Evolutionary conservation across 2,329 filamentous ascomycete genomes (phyloP).

Genomic region (Shiraia bambusicola): DNA sequence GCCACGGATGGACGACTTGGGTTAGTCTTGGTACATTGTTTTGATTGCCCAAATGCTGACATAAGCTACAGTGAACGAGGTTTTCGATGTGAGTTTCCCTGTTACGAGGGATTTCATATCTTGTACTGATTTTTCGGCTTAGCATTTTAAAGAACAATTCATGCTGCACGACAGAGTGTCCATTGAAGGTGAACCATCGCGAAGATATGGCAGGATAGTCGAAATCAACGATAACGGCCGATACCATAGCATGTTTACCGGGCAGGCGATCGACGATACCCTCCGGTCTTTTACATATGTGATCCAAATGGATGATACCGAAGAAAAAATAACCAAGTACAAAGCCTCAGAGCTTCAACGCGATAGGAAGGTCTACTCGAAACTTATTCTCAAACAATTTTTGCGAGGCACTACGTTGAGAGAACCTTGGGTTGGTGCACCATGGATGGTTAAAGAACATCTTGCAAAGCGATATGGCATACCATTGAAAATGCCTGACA

Average conservation of each 20-base stretch:
- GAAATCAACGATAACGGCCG: slow-evolving; percentile 36
- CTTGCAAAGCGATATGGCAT: slow-evolving; percentile 84
- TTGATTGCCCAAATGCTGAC: slow-evolving; percentile 41
- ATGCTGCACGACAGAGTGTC: slow-evolving; percentile 36
- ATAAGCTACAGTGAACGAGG: slow-evolving; percentile 28
- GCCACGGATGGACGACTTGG: slow-evolving; percentile 78
- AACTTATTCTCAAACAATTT: slow-evolving; percentile 88
- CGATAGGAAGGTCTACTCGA: slow-evolving; percentile 90
- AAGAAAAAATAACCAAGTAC: slow-evolving; percentile 51
- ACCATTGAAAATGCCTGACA: slow-evolving; percentile 73
- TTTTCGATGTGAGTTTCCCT: slow-evolving; percentile 30
- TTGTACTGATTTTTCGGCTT: slow-evolving; percentile 9
- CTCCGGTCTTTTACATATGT: slow-evolving; percentile 37
- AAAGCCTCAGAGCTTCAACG: slow-evolving; percentile 67
- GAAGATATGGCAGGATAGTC: slow-evolving; percentile 33
- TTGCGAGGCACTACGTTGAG: slow-evolving; percentile 92
- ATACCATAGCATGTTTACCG: slow-evolving; percentile 30
- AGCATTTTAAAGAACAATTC: slow-evolving; percentile 42
- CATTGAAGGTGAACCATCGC: slow-evolving; percentile 32
- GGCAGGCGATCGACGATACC: slow-evolving; percentile 30
- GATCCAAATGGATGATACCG: slow-evolving; percentile 35
- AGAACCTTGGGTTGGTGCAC: slow-evolving; percentile 93
- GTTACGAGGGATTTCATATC: background rate
- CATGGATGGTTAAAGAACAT: slow-evolving; percentile 89
- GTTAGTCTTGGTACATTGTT: slow-evolving; percentile 43